phyloP scores from a whole-genome alignment of 179 eudicot genomes.

The Camellia oleifera region DNA sequence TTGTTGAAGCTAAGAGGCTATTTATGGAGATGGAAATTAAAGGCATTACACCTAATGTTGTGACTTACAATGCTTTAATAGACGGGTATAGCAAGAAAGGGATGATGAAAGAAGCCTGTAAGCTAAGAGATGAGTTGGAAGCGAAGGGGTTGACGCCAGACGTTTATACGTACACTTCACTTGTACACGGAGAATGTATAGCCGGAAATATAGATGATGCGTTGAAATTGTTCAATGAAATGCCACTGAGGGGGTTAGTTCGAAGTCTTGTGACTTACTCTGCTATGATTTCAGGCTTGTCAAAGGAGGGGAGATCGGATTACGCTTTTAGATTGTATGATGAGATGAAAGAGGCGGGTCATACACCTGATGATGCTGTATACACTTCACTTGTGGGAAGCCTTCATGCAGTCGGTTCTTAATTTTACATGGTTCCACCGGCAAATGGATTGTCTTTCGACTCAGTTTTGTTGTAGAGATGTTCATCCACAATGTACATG shows the following conservation, averaged over 20 bases:
- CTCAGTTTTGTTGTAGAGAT: not conserved
- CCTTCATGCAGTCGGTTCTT: conserved; percentile 41
- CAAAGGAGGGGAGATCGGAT: conserved; percentile 72
- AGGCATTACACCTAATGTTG: conserved; percentile 51
- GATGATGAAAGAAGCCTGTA: conserved; percentile 55
- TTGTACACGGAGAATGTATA: conserved; percentile 73
- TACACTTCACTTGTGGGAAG: conserved; percentile 69
- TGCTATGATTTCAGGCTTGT: conserved; percentile 66
- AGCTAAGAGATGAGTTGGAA: conserved; percentile 59
- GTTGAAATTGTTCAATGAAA: conserved; percentile 50
- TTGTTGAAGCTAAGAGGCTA: conserved; percentile 63
- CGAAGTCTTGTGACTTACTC: conserved; percentile 63
- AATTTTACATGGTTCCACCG: conserved; percentile 1
- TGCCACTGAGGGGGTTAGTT: conserved; percentile 40
- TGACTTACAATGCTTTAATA: conserved; percentile 70
- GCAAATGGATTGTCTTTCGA: not conserved
- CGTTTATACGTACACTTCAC: conserved; percentile 66
- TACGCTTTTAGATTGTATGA: conserved; percentile 82
- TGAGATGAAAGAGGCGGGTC: conserved; percentile 65
- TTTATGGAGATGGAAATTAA: conserved; percentile 57
- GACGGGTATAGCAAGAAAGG: conserved; percentile 73
- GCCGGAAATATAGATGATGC: conserved; percentile 61
- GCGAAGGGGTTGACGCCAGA: conserved; percentile 52
- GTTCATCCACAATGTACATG: not conserved
- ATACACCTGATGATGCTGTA: conserved; percentile 56